A percentile compares a stretch with the other conserved stretches of the same genome.
phyloP scores from a whole-genome alignment of 1,284 basidiomycete genomes.

The Cutaneotrichosporon sp. region DNA sequence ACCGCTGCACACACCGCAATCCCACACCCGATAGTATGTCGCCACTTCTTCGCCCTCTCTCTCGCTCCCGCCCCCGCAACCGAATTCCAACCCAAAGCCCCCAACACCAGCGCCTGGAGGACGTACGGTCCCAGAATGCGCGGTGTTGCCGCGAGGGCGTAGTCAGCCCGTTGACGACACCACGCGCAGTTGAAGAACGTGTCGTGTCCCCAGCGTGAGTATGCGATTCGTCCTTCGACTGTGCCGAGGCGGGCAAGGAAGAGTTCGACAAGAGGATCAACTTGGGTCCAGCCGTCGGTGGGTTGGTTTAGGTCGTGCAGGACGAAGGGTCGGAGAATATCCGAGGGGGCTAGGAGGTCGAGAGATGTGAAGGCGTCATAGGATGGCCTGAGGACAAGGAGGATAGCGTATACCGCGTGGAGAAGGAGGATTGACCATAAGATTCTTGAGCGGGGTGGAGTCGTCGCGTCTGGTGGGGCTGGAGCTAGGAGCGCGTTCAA shows the following conservation, averaged over 20 bases:
- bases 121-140: conserved; percentile 32
- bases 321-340: conserved; percentile 25
- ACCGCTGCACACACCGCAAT: conserved; percentile 20
- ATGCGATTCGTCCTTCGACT: conserved; percentile 34
- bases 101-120: conserved; percentile 29
- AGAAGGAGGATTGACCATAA: not conserved
- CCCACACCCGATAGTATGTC: conserved; percentile 25
- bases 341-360: conserved; percentile 25
- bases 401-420: not conserved
- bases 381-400: conserved; percentile 22
- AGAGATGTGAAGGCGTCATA: conserved; percentile 38
- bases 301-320: conserved; percentile 4
- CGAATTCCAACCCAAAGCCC: conserved; percentile 26
- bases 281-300: not conserved
- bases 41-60: conserved; percentile 27
- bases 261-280: conserved; percentile 25
- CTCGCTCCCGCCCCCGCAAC: conserved; percentile 24
- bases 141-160: conserved; percentile 31
- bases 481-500: not conserved
- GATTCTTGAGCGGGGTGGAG: not conserved
- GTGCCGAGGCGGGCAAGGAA: conserved; percentile 33
- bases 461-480: not conserved
- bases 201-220: conserved; percentile 41
- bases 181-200: conserved; percentile 36
- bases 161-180: conserved; percentile 36